These are phyloP conservation scores for Quaeritorhiza haematococci DNA, from an alignment of 371 early-diverging fungal genomes.

Conservation along the genomic window DNA sequence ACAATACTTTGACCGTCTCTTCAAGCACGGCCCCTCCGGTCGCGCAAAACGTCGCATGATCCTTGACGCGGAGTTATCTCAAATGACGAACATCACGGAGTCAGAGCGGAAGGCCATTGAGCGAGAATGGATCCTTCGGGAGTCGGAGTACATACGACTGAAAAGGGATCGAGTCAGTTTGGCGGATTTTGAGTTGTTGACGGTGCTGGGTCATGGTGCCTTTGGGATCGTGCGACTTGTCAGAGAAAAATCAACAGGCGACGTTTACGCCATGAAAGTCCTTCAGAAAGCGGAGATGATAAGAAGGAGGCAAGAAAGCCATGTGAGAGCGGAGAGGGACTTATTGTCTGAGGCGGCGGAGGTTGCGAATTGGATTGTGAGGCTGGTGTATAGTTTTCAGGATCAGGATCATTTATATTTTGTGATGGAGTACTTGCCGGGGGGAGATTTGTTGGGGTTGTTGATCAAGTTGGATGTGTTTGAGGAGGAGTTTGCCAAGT, in stretches of 20 bases:
- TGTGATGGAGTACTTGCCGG: constrained; percentile 46
- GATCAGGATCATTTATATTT: constrained; percentile 43
- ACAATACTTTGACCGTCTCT: constrained; percentile 52
- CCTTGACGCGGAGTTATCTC: constrained; percentile 45
- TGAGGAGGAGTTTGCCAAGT: constrained; percentile 34
- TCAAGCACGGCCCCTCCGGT: constrained; percentile 34
- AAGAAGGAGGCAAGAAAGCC: constrained; percentile 30
- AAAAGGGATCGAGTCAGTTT: constrained; percentile 36
- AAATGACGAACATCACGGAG: constrained; percentile 34
- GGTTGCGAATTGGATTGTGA: constrained; percentile 21
- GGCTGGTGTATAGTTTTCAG: constrained; percentile 41
- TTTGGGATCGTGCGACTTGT: constrained; percentile 47
- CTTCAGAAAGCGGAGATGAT: constrained; percentile 34
- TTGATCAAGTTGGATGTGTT: constrained; percentile 40
- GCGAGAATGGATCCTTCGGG: constrained; percentile 42
- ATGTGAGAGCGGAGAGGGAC: constrained; percentile 42
- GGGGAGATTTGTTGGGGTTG: constrained; percentile 34
- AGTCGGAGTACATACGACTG: constrained; percentile 45
- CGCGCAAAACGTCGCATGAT: constrained; percentile 37
- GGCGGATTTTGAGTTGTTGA: constrained; percentile 30
- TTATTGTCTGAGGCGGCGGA: constrained; percentile 27
- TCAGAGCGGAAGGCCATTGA: constrained; percentile 39
- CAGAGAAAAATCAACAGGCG: constrained; percentile 30
- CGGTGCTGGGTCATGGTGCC: constrained; percentile 41
- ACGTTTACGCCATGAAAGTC: constrained; percentile 45